Evolutionary conservation across 2,329 filamentous ascomycete genomes (phyloP).

Genomic region (Colletotrichum agaves): DNA sequence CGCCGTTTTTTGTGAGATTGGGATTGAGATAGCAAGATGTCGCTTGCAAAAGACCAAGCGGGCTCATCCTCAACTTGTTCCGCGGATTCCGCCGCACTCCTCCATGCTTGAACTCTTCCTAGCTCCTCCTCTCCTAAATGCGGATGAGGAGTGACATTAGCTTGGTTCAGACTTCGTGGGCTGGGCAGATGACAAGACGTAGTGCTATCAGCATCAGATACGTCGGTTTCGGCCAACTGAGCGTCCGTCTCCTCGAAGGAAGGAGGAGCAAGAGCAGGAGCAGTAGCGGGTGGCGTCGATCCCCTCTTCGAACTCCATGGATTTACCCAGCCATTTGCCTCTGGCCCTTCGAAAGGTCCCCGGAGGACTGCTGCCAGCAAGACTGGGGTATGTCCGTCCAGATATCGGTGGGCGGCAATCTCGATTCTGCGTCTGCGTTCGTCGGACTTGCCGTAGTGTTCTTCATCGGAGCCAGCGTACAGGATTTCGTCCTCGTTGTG

Average conservation of each 20-base stretch:
- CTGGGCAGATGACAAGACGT: constrained; percentile 54
- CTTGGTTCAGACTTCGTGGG: constrained; percentile 52
- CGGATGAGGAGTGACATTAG: constrained; percentile 42
- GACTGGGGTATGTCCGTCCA: constrained; percentile 65
- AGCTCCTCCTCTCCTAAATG: constrained; percentile 48
- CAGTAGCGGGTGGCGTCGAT: constrained; percentile 4
- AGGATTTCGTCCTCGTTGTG: constrained; percentile 59
- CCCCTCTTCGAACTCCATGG: constrained; percentile 57
- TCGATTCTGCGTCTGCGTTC: constrained; percentile 66
- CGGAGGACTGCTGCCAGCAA: constrained; percentile 70
- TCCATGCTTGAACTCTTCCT: constrained; percentile 48
- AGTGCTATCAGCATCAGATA: neutral
- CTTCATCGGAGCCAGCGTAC: constrained; percentile 67
- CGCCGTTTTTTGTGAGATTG: constrained; percentile 39
- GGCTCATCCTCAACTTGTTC: constrained; percentile 21
- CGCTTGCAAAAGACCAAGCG: constrained; percentile 40
- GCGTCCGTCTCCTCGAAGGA: neutral
- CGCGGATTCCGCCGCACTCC: constrained; percentile 34
- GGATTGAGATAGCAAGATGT: constrained; percentile 37
- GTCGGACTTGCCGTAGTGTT: constrained; percentile 59
- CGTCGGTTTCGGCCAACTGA: constrained; percentile 2
- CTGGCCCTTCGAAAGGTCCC: constrained; percentile 66
- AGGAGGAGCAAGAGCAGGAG: no score
- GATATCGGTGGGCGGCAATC: constrained; percentile 65
- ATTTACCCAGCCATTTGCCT: constrained; percentile 58